phyloP scores from a whole-genome alignment of 768 basidiomycete species.

The Leucogyrophana mollusca region DNA sequence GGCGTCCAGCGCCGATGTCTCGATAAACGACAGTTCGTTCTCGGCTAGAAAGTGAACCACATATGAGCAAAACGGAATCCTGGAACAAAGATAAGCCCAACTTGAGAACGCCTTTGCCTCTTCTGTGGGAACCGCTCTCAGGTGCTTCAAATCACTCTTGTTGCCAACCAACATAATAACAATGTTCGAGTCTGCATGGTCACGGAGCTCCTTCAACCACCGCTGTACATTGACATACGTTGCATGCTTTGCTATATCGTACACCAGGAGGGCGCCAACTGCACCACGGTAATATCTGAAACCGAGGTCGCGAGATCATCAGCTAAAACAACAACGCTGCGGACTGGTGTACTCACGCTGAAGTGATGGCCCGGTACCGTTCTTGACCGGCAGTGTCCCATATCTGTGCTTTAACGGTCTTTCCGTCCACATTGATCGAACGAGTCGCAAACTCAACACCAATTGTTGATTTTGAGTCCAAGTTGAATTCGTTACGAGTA shows the following conservation, averaged over 20 bases:
- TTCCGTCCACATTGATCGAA: conserved; percentile 91
- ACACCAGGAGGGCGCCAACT: conserved; percentile 88
- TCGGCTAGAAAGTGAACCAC: conserved; percentile 53
- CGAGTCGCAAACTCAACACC: conserved; percentile 99
- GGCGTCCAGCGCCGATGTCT: conserved; percentile 99
- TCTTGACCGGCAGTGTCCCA: conserved; percentile 99
- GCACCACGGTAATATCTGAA: conserved; percentile 95
- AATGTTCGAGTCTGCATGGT: conserved; percentile 91
- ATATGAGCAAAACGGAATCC: conserved; percentile 4
- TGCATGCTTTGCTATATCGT: conserved; percentile 91
- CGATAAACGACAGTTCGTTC: conserved; percentile 92
- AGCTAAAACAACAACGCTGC: background rate
- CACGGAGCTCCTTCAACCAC: conserved; percentile 96
- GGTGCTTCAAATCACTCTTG: conserved; percentile 98
- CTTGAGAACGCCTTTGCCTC: conserved; percentile 92
- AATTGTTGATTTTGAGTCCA: conserved; percentile 98
- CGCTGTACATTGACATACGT: conserved; percentile 93
- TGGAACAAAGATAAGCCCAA: conserved; percentile 26
- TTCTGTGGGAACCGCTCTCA: conserved; percentile 94
- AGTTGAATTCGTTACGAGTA: conserved; percentile 99
- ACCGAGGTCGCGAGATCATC: conserved; percentile 2
- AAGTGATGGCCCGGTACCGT: conserved; percentile 96
- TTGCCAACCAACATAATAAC: conserved; percentile 97
- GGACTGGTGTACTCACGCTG: conserved; percentile 63
- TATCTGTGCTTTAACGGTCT: conserved; percentile 97